Evolutionary conservation across 148 eudicot genomes (phyloP).

Genomic region (Salicornia ramosissima): DNA sequence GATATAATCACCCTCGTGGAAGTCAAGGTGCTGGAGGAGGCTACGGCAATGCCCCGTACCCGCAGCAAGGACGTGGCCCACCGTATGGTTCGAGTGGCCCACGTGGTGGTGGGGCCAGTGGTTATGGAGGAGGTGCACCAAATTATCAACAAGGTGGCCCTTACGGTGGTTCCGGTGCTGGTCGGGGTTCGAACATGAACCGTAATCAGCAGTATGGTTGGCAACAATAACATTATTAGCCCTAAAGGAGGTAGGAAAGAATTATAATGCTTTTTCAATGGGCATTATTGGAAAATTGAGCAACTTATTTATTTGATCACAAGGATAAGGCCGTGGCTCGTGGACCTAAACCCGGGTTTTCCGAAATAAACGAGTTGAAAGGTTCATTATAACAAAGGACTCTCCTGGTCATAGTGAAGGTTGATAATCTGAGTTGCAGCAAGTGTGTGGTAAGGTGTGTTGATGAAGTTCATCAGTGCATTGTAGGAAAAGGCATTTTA

Average conservation of each 20-base stretch:
- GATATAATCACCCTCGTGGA: slow-evolving; percentile 54
- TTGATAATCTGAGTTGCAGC: neutral
- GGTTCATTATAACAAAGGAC: neutral
- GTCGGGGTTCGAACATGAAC: slow-evolving; percentile 47
- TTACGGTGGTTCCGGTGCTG: slow-evolving; percentile 50
- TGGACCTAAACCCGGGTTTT: neutral
- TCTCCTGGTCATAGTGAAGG: neutral
- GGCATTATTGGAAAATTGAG: no score
- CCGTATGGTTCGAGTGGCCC: slow-evolving; percentile 61
- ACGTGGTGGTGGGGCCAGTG: slow-evolving; percentile 53
- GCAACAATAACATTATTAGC: slow-evolving; percentile 32
- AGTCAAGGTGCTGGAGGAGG: slow-evolving; percentile 42
- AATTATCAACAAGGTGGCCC: slow-evolving; percentile 43
- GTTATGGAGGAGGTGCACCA: slow-evolving; percentile 46
- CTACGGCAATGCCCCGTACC: slow-evolving; percentile 52
- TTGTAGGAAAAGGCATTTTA: neutral
- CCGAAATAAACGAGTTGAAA: neutral
- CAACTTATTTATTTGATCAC: neutral
- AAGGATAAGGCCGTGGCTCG: neutral
- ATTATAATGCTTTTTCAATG: neutral
- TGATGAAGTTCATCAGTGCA: neutral
- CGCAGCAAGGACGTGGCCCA: slow-evolving; percentile 61
- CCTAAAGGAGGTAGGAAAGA: neutral
- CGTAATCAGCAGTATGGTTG: slow-evolving; percentile 62
- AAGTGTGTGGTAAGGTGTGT: neutral